These are phyloP conservation scores for Ceratobasidium sp. DNA, from an alignment of 1,284 basidiomycete genomes.

Conservation along the genomic window DNA sequence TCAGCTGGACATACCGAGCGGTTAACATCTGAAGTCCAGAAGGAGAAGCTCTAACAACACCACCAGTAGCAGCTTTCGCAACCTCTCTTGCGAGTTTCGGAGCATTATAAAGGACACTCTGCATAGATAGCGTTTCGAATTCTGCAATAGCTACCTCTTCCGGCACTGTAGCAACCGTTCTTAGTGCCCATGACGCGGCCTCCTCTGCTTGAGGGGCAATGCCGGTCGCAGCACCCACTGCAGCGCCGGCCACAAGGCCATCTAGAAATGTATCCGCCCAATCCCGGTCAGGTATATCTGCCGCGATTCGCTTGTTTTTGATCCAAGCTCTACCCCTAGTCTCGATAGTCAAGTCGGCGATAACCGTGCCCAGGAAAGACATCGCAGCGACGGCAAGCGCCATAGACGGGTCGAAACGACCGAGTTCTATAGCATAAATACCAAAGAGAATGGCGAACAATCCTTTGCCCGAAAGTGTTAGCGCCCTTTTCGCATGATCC, in stretches of 20 bases:
- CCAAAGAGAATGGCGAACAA: conserved; percentile 34
- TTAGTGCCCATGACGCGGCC: conserved; percentile 8
- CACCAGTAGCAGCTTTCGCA: conserved; percentile 31
- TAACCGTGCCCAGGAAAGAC: conserved; percentile 33
- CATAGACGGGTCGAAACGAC: conserved; percentile 11
- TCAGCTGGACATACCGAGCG: background rate
- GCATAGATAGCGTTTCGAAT: conserved; percentile 29
- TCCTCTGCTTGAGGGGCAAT: conserved; percentile 40
- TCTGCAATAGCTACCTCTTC: conserved; percentile 31
- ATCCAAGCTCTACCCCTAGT: conserved; percentile 22
- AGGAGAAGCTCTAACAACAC: conserved; percentile 29
- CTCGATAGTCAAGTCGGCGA: conserved; percentile 38
- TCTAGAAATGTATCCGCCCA: conserved; percentile 25
- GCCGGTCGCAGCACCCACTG: conserved; percentile 24
- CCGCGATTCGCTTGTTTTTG: conserved; percentile 16
- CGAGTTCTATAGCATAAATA: conserved; percentile 2
- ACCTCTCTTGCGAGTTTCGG: conserved; percentile 26
- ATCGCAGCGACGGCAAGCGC: background rate
- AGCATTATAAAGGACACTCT: conserved; percentile 21
- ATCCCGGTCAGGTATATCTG: conserved; percentile 28
- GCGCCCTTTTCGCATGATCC: conserved; percentile 40
- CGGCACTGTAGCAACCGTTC: conserved; percentile 7
- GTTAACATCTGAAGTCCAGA: conserved; percentile 6
- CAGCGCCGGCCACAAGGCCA: conserved; percentile 28
- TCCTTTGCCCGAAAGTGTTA: conserved; percentile 34